Evolutionary conservation across 805 yeast species (phyloP), one percentile per base, ranked within the genome.

Genomic region (Metschnikowia arizonensis): DNA sequence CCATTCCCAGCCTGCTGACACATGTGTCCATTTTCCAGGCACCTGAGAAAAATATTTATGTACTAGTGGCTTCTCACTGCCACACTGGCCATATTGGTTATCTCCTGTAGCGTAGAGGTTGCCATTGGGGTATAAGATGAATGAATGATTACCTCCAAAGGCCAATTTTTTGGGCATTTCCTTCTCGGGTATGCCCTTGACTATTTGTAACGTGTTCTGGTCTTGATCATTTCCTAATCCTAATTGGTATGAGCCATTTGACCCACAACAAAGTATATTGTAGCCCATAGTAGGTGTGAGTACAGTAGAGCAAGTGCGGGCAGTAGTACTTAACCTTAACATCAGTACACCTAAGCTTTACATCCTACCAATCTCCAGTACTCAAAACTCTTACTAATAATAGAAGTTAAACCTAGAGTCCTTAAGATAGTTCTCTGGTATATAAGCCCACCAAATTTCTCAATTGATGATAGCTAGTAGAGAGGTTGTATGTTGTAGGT

Each of bases 131-230:
- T 77, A 60, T 6, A 88, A 59, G 2, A 88, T 49, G 14, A 87
- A 54, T 0, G 95, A 83, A 60, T 91, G 97, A 55, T 90, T 90
- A 0, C 98, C 97, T 3, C 97, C 97, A 54, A 89, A 81, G 0
- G 72, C 75, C 10, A 89, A 68, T 52, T 70, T 68, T 40, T 57
- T 44, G 0, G 82, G 74, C 23, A 2, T 21, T 41, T 26, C 60
- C 54, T 15, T 50, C 39, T 33, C 74, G 62, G 9, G 41, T 50
- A 18, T 61, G 53, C 33, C 19, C 6, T 29, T 25, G 9, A 47
- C 53, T 26, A 28, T 40, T 30, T 38, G 52, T 0, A 70, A 47
- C 3, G 31, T 35, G 38, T 51, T 47, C 29, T 58, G 57, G 46
- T 71, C 97, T 1, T 74, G 74, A 29, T 65, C 62, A 50, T 80